Base-by-base conservation (phyloP, 148 eudicot species). In the Amaranthus cruentus region DNA sequence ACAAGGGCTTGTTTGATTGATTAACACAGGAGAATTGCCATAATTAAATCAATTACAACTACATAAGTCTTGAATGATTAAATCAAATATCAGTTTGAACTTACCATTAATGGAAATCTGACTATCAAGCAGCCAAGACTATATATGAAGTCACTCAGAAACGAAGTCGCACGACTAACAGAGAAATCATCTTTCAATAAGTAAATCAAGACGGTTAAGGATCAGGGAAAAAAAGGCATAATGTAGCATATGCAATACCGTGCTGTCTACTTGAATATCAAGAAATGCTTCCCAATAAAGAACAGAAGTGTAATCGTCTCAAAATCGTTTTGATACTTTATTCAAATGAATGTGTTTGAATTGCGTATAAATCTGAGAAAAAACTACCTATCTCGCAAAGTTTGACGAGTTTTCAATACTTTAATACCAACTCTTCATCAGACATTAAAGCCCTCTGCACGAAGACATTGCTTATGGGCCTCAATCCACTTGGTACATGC, bases 381-480 rank as follows among this genome's bases (percentile, higher is more conserved):
- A 18, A 18, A n/a, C 65, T 43, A 55, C 12, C 74, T 73, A 56
- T 10, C 43, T 68, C 10, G 62, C 62, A 50, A 52, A 70, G 65
- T 18, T 55, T 48, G 54, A 10, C 0, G 6, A 47, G 10, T 5
- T 28, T 28, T 54, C 5, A 2, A 49, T 4, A 47, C 4, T 47
- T 60, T 6, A 13, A 6, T 38, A 15, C 38, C 9, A 15, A 43
- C 7, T 43, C 44, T 51, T 9, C 4, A 55, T 85, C 70, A 91
- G 70, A 93, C 87, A 78, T 89, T 91, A 81, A 93, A 93, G 51
- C 98, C 97, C 83, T 93, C 98, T 4, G 98, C 88, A 14, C 97
- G 94, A 76, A 93, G 97, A 75, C 98, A 93, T 62, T 76, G 81
- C 75, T 73, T 82, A 77, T 93, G 98, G 77, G 97, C 98, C 68